Evolutionary conservation across 805 yeast genomes (phyloP).

Genomic region (Metschnikowia similis): DNA sequence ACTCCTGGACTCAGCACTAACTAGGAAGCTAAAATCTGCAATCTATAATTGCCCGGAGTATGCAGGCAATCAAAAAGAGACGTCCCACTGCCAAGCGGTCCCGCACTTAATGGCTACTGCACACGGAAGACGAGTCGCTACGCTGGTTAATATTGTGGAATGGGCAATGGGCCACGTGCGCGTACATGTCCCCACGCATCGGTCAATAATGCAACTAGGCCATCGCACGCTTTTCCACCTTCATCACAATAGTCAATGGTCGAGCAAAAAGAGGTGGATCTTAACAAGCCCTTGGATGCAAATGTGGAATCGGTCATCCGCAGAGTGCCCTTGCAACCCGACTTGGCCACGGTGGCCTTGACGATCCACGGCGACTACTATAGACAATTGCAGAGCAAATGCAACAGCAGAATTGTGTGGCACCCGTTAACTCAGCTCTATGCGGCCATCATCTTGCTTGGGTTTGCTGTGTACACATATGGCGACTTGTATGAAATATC

Average conservation of each 20-base stretch:
- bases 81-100: no score
- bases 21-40: no score
- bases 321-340: conserved; percentile 50
- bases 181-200: conserved; percentile 2
- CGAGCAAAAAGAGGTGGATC: conserved; percentile 48
- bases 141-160: neutral
- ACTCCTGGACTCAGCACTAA: no score
- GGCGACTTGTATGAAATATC: conserved; percentile 30
- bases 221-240: conserved; percentile 2
- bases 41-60: no score
- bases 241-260: conserved; percentile 23
- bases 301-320: conserved; percentile 50
- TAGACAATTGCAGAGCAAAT: conserved; percentile 42
- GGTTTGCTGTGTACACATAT: conserved; percentile 17
- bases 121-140: no score
- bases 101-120: no score
- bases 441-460: conserved; percentile 8
- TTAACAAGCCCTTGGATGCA: conserved; percentile 51
- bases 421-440: conserved; percentile 37
- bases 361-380: conserved; percentile 62
- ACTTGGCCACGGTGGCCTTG: conserved; percentile 54
- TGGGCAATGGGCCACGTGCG: conserved; percentile 2
- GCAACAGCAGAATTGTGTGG: conserved; percentile 44
- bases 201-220: neutral
- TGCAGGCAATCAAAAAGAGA: no score